A percentile compares a stretch with the other conserved stretches of the same genome.
These are phyloP conservation scores for Porphyrellus cyaneotinctus DNA, from an alignment of 768 basidiomycete genomes.

Conservation along the genomic window DNA sequence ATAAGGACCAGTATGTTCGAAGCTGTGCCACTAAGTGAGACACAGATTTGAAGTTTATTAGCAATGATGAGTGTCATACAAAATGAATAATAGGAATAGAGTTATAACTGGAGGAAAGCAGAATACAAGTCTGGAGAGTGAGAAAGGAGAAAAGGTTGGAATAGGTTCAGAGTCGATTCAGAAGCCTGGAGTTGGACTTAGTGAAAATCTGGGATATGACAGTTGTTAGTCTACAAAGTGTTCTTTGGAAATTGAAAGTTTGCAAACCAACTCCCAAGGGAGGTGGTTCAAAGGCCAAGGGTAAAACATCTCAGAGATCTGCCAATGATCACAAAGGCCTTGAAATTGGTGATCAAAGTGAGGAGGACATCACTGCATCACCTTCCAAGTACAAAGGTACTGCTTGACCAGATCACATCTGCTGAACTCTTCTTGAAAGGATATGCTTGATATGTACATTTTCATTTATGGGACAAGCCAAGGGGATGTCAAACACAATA, in stretches of 20 bases:
- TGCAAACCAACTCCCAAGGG: conserved; percentile 46
- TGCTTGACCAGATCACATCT: conserved; percentile 12
- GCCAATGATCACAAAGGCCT: conserved; percentile 19
- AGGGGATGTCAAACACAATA: conserved; percentile 51
- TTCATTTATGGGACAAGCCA: conserved; percentile 46
- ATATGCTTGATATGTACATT: neutral
- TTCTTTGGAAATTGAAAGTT: conserved; percentile 78
- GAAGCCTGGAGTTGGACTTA: no score
- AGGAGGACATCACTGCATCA: conserved; percentile 34
- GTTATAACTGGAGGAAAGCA: no score
- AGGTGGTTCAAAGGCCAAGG: conserved; percentile 37
- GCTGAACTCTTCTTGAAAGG: neutral
- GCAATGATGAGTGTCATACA: no score
- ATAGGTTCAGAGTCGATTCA: no score
- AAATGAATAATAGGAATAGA: no score
- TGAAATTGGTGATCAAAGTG: conserved; percentile 35
- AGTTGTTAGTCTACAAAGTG: conserved; percentile 88
- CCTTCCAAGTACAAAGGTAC: conserved; percentile 34
- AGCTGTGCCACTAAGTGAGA: no score
- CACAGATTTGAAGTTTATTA: no score
- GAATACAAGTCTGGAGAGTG: no score
- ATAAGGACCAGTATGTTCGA: no score
- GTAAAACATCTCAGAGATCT: conserved; percentile 23
- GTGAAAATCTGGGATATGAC: no score
- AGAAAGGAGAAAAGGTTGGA: no score